A percentile compares a stretch with the other conserved stretches of the same genome.
Conservation (phyloP, 768 basidiomycete genomes). For the Strobilomyces echinocephalus region DNA sequence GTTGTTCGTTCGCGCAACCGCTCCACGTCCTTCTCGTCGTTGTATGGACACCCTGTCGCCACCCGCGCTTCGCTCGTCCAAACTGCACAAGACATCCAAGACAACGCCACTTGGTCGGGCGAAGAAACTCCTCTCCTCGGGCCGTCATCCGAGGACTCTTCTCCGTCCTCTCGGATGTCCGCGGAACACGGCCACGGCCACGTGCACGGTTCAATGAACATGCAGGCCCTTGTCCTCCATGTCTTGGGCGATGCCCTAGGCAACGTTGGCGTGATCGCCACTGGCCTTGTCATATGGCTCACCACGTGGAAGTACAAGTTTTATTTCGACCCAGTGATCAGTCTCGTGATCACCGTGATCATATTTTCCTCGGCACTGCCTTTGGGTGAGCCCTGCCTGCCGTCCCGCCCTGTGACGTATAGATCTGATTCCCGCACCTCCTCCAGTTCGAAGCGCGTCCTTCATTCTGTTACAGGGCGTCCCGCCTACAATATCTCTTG, state of each 20-base stretch:
- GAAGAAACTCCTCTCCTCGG: conserved; percentile 48
- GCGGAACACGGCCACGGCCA: conserved; percentile 31
- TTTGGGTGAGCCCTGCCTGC: conserved; percentile 51
- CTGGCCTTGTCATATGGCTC: conserved; percentile 92
- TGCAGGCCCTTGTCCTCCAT: conserved; percentile 92
- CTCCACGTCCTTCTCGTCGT: conserved; percentile 48
- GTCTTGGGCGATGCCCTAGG: conserved; percentile 96
- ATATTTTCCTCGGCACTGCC: conserved; percentile 96
- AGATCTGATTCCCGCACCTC: conserved; percentile 11
- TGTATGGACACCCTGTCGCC: conserved; percentile 71
- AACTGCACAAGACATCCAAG: conserved; percentile 71
- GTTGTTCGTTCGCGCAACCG: conserved; percentile 26
- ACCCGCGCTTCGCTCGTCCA: conserved; percentile 73
- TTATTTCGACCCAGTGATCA: conserved; percentile 92
- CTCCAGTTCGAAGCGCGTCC: conserved; percentile 77
- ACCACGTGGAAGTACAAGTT: conserved; percentile 79
- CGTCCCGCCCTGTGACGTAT: background rate
- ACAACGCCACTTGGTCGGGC: conserved; percentile 7
- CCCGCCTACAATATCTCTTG: conserved; percentile 81
- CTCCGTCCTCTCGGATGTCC: conserved; percentile 10
- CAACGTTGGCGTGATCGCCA: conserved; percentile 95
- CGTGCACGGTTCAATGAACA: conserved; percentile 84
- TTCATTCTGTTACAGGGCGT: conserved; percentile 96
- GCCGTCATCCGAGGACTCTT: background rate
- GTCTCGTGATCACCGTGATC: conserved; percentile 89